Evolutionary conservation across 148 eudicot genomes (phyloP), one percentile per base, ranked within the genome.

Genomic region (Diospyros kaki): DNA sequence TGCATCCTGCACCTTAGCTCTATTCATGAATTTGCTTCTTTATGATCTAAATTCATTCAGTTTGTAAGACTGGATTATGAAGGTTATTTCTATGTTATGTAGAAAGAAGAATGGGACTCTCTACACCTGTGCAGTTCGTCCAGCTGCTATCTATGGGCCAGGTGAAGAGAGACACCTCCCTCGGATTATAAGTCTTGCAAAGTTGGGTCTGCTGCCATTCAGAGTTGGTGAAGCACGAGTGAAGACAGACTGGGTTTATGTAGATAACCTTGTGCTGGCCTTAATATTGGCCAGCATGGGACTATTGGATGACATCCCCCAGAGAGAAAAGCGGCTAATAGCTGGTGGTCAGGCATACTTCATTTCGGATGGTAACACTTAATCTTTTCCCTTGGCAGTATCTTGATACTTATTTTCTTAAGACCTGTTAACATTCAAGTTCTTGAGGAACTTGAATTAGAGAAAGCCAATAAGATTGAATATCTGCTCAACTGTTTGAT

Each of bases 281-380:
- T 83, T 94, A 64, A 69, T 94, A 75, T 71, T 86, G 78, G 98
- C 98, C 51, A 94, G 98, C 83, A 94, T 94, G 98, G 98, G 95
- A 72, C 91, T 94, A 60, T 85, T 92, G 78, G 96, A 94, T 78
- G 97, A 94, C 79, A 85, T 92, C 84, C 98, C 97, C 41, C 89
- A 93, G 69, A 86, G 81, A 76, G 83, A 79, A 80, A 87, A 93
- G 45, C 80, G 72, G 42, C 90, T 91, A 15, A 74, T 92, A 56
- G 98, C 98, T 77, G 93, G 96, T 83, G 98, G 98, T 72, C 96
- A 94, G 83, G 60, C 97, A 54, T 94, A 94, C 84, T 94, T 92
- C 75, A 88, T 94, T 76, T 94, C 91, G 76, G 98, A 94, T 84
- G 98, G 98, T 94, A 88, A 56, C 45, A 5, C 66, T 14, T 76